These are phyloP conservation scores for Colletotrichum neosansevieriae DNA, from an alignment of 2,329 filamentous ascomycete species.

Conservation along the genomic window DNA sequence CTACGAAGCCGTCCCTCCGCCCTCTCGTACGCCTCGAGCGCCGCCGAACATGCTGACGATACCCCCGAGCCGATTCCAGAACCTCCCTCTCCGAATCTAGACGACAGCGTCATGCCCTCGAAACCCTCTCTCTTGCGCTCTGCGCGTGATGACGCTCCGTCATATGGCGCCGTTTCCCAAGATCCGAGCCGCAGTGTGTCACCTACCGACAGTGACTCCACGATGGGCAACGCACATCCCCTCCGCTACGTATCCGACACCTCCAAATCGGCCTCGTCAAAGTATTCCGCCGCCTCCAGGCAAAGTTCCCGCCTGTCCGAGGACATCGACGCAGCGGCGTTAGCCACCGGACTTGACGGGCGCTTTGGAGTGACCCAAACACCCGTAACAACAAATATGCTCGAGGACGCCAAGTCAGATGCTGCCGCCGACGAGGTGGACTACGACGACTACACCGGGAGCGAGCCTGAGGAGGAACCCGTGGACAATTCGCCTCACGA, in stretches of 20 bases:
- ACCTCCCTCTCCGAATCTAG: slow-evolving; percentile 31
- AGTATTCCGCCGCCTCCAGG: slow-evolving; percentile 48
- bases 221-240: slow-evolving; percentile 48
- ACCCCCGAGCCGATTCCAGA: slow-evolving; percentile 13
- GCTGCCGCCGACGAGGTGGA: slow-evolving; percentile 41
- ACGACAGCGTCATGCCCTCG: slow-evolving; percentile 39
- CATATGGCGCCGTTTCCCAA: slow-evolving; percentile 54
- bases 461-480: slow-evolving; percentile 61
- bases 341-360: slow-evolving; percentile 66
- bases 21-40: slow-evolving; percentile 26
- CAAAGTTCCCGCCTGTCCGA: slow-evolving; percentile 57
- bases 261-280: slow-evolving; percentile 46
- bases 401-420: slow-evolving; percentile 52
- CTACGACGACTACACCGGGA: slow-evolving; percentile 49
- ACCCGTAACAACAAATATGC: slow-evolving; percentile 58
- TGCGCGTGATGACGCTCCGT: slow-evolving; percentile 47
- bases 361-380: slow-evolving; percentile 65
- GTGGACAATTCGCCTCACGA: slow-evolving; percentile 81
- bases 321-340: slow-evolving; percentile 63
- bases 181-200: slow-evolving; percentile 52
- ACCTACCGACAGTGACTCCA: slow-evolving; percentile 50
- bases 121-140: slow-evolving; percentile 50
- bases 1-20: slow-evolving; percentile 28
- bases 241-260: slow-evolving; percentile 51
- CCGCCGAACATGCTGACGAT: slow-evolving; percentile 40